Evolutionary conservation across 2,329 filamentous ascomycete genomes (phyloP), one percentile per base, ranked within the genome.

Genomic region (Moelleriella libera): DNA sequence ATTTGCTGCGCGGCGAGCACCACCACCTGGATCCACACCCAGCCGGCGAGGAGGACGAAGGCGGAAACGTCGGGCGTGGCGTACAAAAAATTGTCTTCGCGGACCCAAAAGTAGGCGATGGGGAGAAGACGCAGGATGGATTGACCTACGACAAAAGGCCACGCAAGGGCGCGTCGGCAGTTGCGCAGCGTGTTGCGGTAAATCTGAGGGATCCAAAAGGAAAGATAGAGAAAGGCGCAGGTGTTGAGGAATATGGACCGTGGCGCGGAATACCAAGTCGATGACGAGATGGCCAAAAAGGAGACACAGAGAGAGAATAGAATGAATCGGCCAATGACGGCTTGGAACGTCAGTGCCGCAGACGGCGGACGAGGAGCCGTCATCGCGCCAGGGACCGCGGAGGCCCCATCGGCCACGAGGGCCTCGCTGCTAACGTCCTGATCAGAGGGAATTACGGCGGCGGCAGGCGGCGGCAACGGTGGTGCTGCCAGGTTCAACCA

Each of bases 121-220:
- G 92, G 90, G 1, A 85, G 66, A 5, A 94, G 69, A 2, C 92
- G 82, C 6, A 94, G 72, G 5, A 83, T 56, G 44, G 85, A 92
- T 62, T 95, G 86, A 3, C 88, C 89, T 28, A 88, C 60, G 48
- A 95, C 83, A 60, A 94, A 98, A 50, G 85, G 83, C 88, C 89
- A 96, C 4, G 82, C 76, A n/a, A 97, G 72, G 1, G 90, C 89
- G 57, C 85, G 86, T 41, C 89, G 86, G 63, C 88, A 95, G 65
- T 96, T 96, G 47, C 90, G 85, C 64, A 86, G 80, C 47, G 85
- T 73, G 62, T 98, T 98, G 52, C 92, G 85, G 59, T 85, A 78
- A 54, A 97, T 94, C 62, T 98, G 92, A 0, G 92, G 90, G 1
- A 82, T 61, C 90, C 90, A 97, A 60, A 96, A 82, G 21, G 89